A percentile compares a stretch with the other conserved stretches of the same genome.
These are phyloP conservation scores for Byssoonygena ceratinophila DNA, from an alignment of 2,329 filamentous ascomycete species.

Conservation along the genomic window DNA sequence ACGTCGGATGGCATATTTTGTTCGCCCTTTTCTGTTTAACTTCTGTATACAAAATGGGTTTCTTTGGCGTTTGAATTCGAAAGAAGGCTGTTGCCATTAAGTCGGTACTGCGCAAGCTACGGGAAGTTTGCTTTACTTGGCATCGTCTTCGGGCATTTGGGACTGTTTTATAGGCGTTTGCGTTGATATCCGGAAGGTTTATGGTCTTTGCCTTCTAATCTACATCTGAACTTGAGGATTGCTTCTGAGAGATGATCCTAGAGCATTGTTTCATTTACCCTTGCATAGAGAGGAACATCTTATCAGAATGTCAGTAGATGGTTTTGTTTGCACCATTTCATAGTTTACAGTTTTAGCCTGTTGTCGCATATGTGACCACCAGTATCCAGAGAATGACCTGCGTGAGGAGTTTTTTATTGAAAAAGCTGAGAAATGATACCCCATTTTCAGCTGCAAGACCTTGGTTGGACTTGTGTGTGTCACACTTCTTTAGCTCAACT, in stretches of 20 bases:
- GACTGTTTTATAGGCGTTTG: background rate
- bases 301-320: background rate
- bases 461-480: background rate
- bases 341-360: background rate
- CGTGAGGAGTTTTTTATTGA: too few relatives aligned
- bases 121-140: background rate
- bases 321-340: background rate
- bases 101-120: background rate
- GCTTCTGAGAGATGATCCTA: background rate
- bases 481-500: background rate
- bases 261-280: background rate
- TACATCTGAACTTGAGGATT: background rate
- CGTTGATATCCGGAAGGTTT: background rate
- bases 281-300: background rate
- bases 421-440: background rate
- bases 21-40: background rate
- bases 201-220: background rate
- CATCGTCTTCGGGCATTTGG: background rate
- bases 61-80: background rate
- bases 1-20: background rate
- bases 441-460: background rate
- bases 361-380: background rate
- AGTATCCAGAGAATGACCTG: too few relatives aligned
- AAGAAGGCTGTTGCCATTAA: background rate
- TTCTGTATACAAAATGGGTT: constrained; percentile 3